phyloP scores from a whole-genome alignment of 768 basidiomycete species.

The Lentinula edodes region DNA sequence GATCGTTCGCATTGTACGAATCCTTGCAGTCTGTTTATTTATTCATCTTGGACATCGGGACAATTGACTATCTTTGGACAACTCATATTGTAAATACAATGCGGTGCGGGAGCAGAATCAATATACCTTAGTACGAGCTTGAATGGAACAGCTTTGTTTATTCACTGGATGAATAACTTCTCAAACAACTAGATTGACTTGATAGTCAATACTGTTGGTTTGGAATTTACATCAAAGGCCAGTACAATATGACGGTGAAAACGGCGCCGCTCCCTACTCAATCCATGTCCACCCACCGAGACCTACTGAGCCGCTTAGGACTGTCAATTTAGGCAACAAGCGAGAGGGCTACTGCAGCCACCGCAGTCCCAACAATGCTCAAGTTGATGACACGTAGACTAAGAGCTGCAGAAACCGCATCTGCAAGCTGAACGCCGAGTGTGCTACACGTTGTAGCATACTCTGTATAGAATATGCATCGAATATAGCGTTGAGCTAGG shows the following conservation, averaged over 20 bases:
- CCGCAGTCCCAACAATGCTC: background rate
- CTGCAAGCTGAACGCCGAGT: background rate
- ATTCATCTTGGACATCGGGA: too few species aligned
- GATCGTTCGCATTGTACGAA: too few species aligned
- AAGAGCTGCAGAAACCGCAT: conserved; percentile 1
- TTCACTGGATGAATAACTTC: too few species aligned
- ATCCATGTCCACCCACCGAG: background rate
- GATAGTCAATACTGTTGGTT: too few species aligned
- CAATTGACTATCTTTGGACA: too few species aligned
- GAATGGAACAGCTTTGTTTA: too few species aligned
- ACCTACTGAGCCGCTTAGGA: background rate
- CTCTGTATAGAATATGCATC: background rate
- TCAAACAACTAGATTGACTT: too few species aligned
- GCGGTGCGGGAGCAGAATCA: too few species aligned
- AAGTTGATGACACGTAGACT: background rate
- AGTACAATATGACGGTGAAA: background rate
- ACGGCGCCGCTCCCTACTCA: background rate
- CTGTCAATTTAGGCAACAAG: background rate
- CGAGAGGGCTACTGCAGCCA: background rate
- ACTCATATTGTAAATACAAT: too few species aligned
- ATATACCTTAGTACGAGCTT: too few species aligned
- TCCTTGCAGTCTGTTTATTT: too few species aligned
- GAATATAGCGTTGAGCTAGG: background rate
- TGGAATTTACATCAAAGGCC: too few species aligned
- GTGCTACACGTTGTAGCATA: background rate